Conservation (phyloP, 2,329 filamentous ascomycete species). For the Hymenoscyphus occultus region DNA sequence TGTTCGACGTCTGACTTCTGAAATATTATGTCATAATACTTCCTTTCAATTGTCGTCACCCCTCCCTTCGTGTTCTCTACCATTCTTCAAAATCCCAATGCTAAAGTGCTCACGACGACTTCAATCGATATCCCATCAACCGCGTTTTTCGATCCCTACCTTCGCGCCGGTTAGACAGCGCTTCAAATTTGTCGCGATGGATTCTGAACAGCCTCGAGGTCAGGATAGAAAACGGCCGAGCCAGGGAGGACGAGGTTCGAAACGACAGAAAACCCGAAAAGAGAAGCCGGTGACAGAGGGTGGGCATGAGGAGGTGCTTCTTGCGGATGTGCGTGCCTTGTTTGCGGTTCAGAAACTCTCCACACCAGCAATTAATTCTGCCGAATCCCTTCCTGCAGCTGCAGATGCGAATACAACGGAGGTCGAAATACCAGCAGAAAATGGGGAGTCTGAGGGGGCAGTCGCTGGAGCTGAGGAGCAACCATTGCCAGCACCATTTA, state of each 20-base stretch:
- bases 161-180: constrained; percentile 6
- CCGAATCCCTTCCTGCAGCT: constrained; percentile 17
- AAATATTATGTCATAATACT: not conserved
- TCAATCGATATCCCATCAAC: not conserved
- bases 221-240: constrained; percentile 30
- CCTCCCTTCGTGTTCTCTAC: not conserved
- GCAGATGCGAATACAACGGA: constrained; percentile 27
- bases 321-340: constrained; percentile 58
- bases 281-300: constrained; percentile 55
- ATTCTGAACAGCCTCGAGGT: constrained; percentile 7
- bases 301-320: constrained; percentile 64
- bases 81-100: not conserved
- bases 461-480: not conserved
- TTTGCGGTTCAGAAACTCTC: constrained; percentile 41
- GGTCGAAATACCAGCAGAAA: not conserved
- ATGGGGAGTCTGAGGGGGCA: not conserved
- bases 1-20: not conserved
- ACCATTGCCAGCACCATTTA: constrained; percentile 61
- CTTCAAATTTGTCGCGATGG: constrained; percentile 18
- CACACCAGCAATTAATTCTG: constrained; percentile 28
- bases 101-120: constrained; percentile 3
- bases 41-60: not conserved
- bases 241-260: constrained; percentile 37
- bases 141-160: not conserved
- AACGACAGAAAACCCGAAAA: constrained; percentile 54